Conservation (phyloP, 768 basidiomycete species). For the Lactifluus subvellereus region DNA sequence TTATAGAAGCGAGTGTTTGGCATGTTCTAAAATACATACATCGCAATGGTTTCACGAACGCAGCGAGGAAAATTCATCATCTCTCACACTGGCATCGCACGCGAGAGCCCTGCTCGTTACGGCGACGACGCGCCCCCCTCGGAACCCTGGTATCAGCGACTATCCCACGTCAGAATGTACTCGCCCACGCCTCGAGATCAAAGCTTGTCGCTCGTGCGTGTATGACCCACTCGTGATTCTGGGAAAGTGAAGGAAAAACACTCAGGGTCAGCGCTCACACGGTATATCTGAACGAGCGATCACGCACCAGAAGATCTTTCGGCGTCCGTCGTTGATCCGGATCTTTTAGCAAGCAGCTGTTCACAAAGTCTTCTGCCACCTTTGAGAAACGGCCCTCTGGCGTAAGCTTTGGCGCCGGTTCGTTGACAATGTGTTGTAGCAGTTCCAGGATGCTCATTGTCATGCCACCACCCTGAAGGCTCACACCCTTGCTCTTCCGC, state of each 20-base stretch:
- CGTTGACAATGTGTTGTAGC: constrained; percentile 97
- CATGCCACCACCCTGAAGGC: constrained; percentile 89
- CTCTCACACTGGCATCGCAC: not conserved
- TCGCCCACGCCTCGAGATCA: constrained; percentile 78
- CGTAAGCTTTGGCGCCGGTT: constrained; percentile 86
- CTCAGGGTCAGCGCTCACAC: not conserved
- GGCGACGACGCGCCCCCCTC: not conserved
- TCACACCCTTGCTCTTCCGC: constrained; percentile 87
- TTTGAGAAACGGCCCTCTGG: constrained; percentile 66
- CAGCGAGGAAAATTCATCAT: not conserved
- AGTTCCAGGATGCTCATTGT: constrained; percentile 98
- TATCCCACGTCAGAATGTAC: constrained; percentile 46
- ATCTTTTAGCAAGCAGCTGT: constrained; percentile 88
- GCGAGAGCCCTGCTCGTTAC: constrained; percentile 16
- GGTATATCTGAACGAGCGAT: not conserved
- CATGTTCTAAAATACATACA: constrained; percentile 14
- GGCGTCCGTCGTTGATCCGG: constrained; percentile 78
- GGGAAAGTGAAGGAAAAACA: not conserved
- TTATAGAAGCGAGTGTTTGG: not conserved
- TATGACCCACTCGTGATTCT: constrained; percentile 77
- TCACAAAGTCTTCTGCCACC: constrained; percentile 79
- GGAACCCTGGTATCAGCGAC: not conserved
- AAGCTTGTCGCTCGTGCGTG: constrained; percentile 52
- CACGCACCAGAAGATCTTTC: constrained; percentile 75
- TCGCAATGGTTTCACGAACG: constrained; percentile 8